Evolutionary conservation across 2,329 filamentous ascomycete genomes (phyloP).

Genomic region (Hymenoscyphus albidus): DNA sequence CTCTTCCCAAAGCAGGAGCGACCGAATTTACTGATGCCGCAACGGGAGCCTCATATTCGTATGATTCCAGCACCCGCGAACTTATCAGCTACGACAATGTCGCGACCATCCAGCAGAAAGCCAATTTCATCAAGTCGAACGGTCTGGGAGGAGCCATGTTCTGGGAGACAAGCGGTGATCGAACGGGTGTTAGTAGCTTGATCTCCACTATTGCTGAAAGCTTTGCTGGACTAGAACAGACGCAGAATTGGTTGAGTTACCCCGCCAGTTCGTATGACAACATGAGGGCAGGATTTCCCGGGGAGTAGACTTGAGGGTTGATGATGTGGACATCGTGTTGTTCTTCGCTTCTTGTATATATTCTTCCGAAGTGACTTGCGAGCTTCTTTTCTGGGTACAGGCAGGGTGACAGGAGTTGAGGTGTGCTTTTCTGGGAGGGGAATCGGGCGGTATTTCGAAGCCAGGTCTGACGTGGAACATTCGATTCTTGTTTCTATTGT

Average conservation of each 20-base stretch:
- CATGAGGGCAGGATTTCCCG: constrained; percentile 40
- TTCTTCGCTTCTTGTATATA: constrained; percentile 11
- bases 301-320: constrained; percentile 13
- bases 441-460: neutral
- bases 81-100: constrained; percentile 72
- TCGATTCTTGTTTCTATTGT: neutral
- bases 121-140: constrained; percentile 57
- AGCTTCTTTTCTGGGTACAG: neutral
- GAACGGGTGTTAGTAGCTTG: constrained; percentile 54
- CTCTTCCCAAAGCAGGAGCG: constrained; percentile 59
- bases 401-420: neutral
- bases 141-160: constrained; percentile 77
- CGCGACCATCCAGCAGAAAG: constrained; percentile 57
- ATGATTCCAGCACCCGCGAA: constrained; percentile 54
- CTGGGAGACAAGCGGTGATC: constrained; percentile 76
- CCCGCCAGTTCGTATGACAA: constrained; percentile 54
- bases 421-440: neutral
- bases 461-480: neutral
- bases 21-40: constrained; percentile 53
- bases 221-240: constrained; percentile 43
- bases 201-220: constrained; percentile 46
- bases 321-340: neutral
- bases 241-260: constrained; percentile 49
- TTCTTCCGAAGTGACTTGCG: neutral
- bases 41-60: constrained; percentile 66